Evolutionary conservation across 495 filamentous ascomycete species (phyloP), one percentile per base, ranked within the genome.

Genomic region (Neurospora sp.): DNA sequence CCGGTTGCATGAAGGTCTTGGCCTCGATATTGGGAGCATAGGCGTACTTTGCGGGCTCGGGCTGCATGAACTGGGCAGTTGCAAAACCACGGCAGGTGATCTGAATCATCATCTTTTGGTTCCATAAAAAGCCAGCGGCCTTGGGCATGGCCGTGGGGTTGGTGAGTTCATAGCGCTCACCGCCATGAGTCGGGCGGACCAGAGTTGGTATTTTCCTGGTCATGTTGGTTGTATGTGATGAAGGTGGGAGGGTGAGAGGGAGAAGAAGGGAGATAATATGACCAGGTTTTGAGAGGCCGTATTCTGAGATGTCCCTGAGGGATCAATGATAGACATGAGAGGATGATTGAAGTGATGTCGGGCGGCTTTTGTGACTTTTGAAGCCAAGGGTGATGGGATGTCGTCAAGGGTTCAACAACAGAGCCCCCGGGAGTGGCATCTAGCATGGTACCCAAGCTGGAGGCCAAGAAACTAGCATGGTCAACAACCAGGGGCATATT

Each of bases 41-140:
- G 22, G 84, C 81, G 76, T 88, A 88, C 78, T 88, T 88, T 71
- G 86, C 82, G 40, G 86, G 86, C 75, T 88, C 86, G 0, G 86
- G 86, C 76, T 88, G 86, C 86, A 88, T 87, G 83, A 87, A 88
- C 69, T 88, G 86, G 9, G 86, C 83, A 3, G 83, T 87, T 38
- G 86, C 84, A 76, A 85, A 88, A 40, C 86, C 86, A 39, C 86
- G 84, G 74, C 86, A 88, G 70, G 85, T 87, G 68, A 85, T 81
- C 72, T 87, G 85, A 69, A 88, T 86, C 86, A 88, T 88, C 86
- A 88, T 88, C 79, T 82, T 83, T 78, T 87, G 85, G 75, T 88
- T 88, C 86, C 86, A 88, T n/a, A 88, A 79, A 75, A 88, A 88
- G 70, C 82, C 85, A 16, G 79, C 85, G 12, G 85, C 84, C 79